Base-by-base conservation (phyloP, 2,329 filamentous ascomycete species). In the Arthroderma uncinatum region DNA sequence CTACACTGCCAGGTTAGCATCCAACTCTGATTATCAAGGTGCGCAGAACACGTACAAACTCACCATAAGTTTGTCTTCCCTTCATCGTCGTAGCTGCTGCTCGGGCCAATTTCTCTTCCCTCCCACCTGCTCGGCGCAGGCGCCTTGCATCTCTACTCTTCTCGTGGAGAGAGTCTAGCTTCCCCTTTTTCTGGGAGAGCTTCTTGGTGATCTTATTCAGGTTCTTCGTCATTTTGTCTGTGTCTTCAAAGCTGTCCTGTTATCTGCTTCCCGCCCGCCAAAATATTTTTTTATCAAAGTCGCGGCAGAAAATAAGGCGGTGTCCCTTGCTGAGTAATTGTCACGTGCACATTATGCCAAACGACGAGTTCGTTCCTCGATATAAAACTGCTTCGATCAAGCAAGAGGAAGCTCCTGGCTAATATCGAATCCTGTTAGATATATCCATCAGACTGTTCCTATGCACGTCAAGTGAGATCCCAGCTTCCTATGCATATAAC, bases 161-260 rank as follows among this genome's bases (percentile, higher is more conserved):
- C 71, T 90, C 86, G 68, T 97, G 92, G 21, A 97, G 79, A 10
- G 85, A 79, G 30, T 85, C 84, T 50, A 89, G 79, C 39, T 83
- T 82, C 19, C 83, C 83, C 63, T 86, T 83, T 79, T 96, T 96
- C 76, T 95, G 95, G 34, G 83, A 77, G 62, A 97, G 92, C 62
- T 89, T 83, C 75, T 97, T 97, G 61, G 87, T 82, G 19, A 93
- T 87, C 70, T 96, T 97, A 62, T 82, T 76, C 5, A 96, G 74
- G 47, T 85, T 82, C 68, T 83, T 86, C 12, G 88, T 81, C 90
- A 95, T 95, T 56, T 30, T 23, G 44, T 16, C 50, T 37, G 33
- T 34, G 8, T 53, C 8, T 33, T 19, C 30, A 34, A 39, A 53
- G 36, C 50, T 52, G 5, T 53, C n/a, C 12, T 37, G 10, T 6